phyloP scores from a whole-genome alignment of 352 stramenopile genomes.

The Aphanomyces euteiches region DNA sequence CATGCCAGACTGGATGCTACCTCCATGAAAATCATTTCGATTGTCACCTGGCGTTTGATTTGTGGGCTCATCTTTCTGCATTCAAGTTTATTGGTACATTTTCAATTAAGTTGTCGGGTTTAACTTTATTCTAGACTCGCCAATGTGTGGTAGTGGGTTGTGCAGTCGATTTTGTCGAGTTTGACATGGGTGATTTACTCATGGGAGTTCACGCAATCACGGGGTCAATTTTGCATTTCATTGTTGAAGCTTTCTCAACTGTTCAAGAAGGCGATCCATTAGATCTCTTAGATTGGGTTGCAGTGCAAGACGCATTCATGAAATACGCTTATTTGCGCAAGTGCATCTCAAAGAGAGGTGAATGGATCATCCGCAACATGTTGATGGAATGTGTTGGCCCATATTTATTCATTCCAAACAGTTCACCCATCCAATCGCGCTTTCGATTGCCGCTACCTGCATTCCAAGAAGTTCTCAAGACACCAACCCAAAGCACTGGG shows the following conservation, averaged over 20 bases:
- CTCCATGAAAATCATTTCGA: not conserved
- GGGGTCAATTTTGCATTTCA: not conserved
- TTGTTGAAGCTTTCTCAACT: not conserved
- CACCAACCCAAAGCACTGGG: constrained; percentile 1
- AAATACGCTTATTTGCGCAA: constrained; percentile 7
- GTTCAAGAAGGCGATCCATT: constrained; percentile 6
- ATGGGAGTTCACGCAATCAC: constrained; percentile 22
- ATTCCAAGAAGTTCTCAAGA: constrained; percentile 25
- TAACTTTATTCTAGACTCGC: constrained; percentile 5
- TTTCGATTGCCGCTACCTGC: constrained; percentile 17
- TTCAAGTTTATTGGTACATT: constrained; percentile 11
- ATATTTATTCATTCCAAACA: not conserved
- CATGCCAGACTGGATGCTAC: not conserved
- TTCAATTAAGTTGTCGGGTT: not conserved
- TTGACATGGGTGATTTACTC: constrained; percentile 10
- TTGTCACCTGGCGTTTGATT: constrained; percentile 18
- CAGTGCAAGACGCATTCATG: not conserved
- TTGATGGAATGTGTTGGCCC: constrained; percentile 2
- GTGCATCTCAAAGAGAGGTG: not conserved
- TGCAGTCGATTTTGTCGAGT: not conserved
- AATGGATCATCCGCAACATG: not conserved
- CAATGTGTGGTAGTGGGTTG: constrained; percentile 14
- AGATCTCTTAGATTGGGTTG: constrained; percentile 4
- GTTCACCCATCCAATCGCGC: not conserved
- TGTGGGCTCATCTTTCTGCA: constrained; percentile 25